These are phyloP conservation scores for Tricholoma furcatifolium DNA, from an alignment of 768 basidiomycete genomes.

Conservation along the genomic window DNA sequence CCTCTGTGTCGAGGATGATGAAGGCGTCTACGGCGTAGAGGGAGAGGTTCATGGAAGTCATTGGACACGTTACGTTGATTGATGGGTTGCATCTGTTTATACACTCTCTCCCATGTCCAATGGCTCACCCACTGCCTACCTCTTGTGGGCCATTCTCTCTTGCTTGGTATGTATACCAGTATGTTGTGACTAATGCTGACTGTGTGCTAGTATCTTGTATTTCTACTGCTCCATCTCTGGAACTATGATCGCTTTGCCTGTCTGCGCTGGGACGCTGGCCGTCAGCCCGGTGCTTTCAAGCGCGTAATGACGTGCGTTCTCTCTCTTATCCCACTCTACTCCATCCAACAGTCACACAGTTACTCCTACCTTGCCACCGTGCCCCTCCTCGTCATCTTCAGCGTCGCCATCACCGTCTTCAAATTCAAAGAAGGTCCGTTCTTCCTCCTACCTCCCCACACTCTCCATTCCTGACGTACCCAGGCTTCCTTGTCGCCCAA, in stretches of 20 bases:
- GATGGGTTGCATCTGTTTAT: conserved; percentile 6
- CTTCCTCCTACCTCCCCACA: background rate
- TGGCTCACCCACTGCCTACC: conserved; percentile 72
- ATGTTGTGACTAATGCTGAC: conserved; percentile 32
- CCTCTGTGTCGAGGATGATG: conserved; percentile 92
- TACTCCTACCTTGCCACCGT: conserved; percentile 80
- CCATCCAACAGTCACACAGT: conserved; percentile 31
- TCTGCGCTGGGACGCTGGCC: conserved; percentile 69
- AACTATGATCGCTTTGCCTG: conserved; percentile 76
- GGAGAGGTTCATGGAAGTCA: conserved; percentile 65
- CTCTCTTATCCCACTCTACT: background rate
- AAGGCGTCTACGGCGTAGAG: conserved; percentile 87
- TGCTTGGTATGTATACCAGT: conserved; percentile 55
- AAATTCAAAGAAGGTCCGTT: conserved; percentile 71
- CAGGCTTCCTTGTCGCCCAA: conserved; percentile 40
- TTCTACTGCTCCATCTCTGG: conserved; percentile 78
- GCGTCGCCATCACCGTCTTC: conserved; percentile 56
- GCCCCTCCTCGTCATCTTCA: conserved; percentile 63
- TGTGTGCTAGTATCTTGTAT: conserved; percentile 56
- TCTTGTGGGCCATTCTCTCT: conserved; percentile 75
- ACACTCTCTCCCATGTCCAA: conserved; percentile 49
- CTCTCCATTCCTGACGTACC: background rate
- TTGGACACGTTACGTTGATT: background rate
- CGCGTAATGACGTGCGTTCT: conserved; percentile 79
- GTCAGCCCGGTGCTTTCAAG: conserved; percentile 84